A percentile compares a stretch with the other conserved stretches of the same genome.
Conservation (phyloP, 2,329 filamentous ascomycete genomes). For the Talaromyces albobiverticillius region DNA sequence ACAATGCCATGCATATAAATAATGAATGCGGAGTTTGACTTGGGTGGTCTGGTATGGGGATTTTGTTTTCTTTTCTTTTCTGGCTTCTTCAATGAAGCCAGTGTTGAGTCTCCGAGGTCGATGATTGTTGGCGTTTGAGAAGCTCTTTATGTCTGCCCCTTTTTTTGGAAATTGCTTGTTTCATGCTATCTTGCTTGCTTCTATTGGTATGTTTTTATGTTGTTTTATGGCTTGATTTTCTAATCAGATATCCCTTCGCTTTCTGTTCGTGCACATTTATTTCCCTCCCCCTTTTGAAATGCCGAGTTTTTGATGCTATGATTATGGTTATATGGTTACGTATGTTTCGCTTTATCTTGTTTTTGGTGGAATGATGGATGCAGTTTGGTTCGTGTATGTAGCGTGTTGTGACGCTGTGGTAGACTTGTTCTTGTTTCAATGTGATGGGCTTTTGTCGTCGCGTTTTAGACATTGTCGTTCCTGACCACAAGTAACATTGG, state of each 20-base stretch:
- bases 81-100: not conserved
- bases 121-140: constrained; percentile 19
- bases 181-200: no score
- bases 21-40: constrained; percentile 14
- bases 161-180: constrained; percentile 10
- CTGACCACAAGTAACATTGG: no score
- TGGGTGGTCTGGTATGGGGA: constrained; percentile 5
- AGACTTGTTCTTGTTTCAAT: no score
- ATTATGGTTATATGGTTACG: no score
- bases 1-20: constrained; percentile 14
- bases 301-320: not conserved
- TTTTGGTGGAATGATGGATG: no score
- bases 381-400: no score
- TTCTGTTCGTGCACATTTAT: constrained; percentile 18
- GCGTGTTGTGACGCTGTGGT: no score
- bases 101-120: not conserved
- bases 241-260: constrained; percentile 21
- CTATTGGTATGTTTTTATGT: no score
- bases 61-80: not conserved
- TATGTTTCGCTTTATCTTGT: no score
- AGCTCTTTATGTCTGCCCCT: constrained; percentile 20
- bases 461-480: no score
- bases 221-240: constrained; percentile 8
- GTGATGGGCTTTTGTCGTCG: no score
- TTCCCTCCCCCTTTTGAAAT: not conserved